A percentile compares a stretch with the other conserved stretches of the same genome.
phyloP scores from a whole-genome alignment of 129 eudicot genomes.

The Mikania micrantha region DNA sequence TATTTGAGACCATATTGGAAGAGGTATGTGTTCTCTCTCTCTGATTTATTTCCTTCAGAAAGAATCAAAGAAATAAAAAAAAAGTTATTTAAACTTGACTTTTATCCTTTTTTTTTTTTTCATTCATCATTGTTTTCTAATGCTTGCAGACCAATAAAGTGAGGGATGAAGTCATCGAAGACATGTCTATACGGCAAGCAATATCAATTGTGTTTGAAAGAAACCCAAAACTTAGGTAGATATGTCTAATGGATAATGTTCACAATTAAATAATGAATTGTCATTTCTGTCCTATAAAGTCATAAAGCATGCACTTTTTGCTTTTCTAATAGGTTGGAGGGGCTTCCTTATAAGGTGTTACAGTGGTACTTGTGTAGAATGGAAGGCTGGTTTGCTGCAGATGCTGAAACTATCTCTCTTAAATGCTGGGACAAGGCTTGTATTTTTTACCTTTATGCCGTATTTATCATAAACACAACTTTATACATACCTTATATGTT shows the following conservation, averaged over 20 bases:
- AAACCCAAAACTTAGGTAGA: conserved; percentile 76
- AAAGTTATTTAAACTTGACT: background rate
- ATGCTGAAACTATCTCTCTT: conserved; percentile 92
- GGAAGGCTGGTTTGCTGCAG: conserved; percentile 99
- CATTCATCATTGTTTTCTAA: background rate
- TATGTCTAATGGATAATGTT: background rate
- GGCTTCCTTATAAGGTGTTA: conserved; percentile 81
- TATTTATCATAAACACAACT: background rate
- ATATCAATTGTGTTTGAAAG: conserved; percentile 78
- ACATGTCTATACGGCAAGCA: conserved; percentile 75
- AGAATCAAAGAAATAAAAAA: background rate
- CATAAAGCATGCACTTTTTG: background rate
- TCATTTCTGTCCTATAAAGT: background rate
- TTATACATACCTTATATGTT: conserved; percentile 8
- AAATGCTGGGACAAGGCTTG: conserved; percentile 90
- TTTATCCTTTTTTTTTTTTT: background rate
- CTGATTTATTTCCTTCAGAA: background rate
- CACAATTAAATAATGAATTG: background rate
- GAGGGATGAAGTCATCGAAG: conserved; percentile 65
- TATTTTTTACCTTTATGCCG: background rate
- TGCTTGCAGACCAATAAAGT: conserved; percentile 59
- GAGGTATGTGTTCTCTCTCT: conserved; percentile 49
- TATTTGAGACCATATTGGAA: conserved; percentile 74
- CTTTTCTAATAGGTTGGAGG: conserved; percentile 54
- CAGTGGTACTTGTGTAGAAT: conserved; percentile 99